Conservation (phyloP, 768 basidiomycete genomes). For the Pulveroboletus sp. region DNA sequence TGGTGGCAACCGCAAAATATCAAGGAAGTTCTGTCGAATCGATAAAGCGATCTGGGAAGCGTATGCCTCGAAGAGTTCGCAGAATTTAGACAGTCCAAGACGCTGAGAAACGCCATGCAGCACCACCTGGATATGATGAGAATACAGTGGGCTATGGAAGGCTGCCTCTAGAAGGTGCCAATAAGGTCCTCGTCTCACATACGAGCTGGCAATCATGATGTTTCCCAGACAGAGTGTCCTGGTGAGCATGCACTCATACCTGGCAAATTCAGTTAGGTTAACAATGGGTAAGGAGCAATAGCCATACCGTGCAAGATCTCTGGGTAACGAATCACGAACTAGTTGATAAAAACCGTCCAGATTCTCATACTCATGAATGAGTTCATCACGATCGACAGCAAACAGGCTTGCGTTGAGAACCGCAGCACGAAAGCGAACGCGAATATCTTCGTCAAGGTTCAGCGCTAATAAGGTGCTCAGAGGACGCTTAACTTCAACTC, state of each 20-base stretch:
- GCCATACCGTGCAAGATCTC: slow-evolving; percentile 47
- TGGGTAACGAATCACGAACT: slow-evolving; percentile 43
- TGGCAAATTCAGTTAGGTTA: slow-evolving; percentile 28
- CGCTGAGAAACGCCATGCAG: slow-evolving; percentile 58
- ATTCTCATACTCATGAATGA: slow-evolving; percentile 22
- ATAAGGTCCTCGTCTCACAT: slow-evolving; percentile 74
- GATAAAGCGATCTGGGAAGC: slow-evolving; percentile 72
- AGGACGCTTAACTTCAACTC: slow-evolving; percentile 34
- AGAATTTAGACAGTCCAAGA: slow-evolving; percentile 58
- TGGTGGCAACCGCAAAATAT: slow-evolving; percentile 61
- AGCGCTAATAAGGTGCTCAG: slow-evolving; percentile 47
- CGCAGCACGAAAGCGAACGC: slow-evolving; percentile 78
- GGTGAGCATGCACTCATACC: slow-evolving; percentile 73
- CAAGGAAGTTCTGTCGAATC: slow-evolving; percentile 45
- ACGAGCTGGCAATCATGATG: slow-evolving; percentile 73
- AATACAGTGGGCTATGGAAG: slow-evolving; percentile 29
- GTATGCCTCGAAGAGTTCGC: slow-evolving; percentile 72
- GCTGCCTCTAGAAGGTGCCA: slow-evolving; percentile 81
- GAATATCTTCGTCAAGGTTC: slow-evolving; percentile 68
- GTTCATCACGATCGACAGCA: slow-evolving; percentile 34
- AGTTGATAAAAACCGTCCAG: slow-evolving; percentile 39
- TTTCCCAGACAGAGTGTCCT: slow-evolving; percentile 68
- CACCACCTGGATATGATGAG: slow-evolving; percentile 40
- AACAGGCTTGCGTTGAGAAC: slow-evolving; percentile 56
- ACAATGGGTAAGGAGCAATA: neutral